Percentiles rank a stretch among this genome's conserved stretches.
Conservation (phyloP, 495 filamentous ascomycete species). For the Penicillium nucicola region DNA sequence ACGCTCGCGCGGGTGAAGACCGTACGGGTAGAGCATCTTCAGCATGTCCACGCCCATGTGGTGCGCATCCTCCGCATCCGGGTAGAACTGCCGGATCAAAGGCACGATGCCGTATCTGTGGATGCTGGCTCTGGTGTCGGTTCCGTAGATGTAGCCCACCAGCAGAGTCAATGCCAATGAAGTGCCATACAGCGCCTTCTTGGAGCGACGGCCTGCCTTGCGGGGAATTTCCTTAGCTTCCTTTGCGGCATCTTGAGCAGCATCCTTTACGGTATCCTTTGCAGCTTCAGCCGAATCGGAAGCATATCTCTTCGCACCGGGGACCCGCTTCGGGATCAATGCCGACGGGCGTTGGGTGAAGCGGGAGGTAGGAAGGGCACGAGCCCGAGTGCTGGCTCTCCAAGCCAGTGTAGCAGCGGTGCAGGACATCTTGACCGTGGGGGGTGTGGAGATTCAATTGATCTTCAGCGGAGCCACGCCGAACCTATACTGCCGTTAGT, state of each 20-base stretch:
- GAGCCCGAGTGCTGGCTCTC: constrained; percentile 28
- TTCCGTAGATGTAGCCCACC: constrained; percentile 71
- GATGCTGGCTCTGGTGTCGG: constrained; percentile 84
- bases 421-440: constrained; percentile 22
- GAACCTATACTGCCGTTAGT: constrained; percentile 13
- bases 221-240: constrained; percentile 34
- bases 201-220: constrained; percentile 31
- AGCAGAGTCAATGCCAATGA: constrained; percentile 48
- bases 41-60: constrained; percentile 67
- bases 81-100: constrained; percentile 63
- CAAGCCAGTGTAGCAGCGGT: constrained; percentile 26
- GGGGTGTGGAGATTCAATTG: constrained; percentile 13
- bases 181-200: constrained; percentile 52
- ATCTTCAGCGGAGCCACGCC: constrained; percentile 15
- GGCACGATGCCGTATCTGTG: constrained; percentile 81
- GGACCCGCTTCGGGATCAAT: constrained; percentile 12
- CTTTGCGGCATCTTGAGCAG: constrained; percentile 17
- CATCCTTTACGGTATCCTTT: constrained; percentile 7
- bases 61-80: constrained; percentile 91
- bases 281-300: constrained; percentile 25
- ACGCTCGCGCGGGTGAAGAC: constrained; percentile 72
- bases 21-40: constrained; percentile 50
- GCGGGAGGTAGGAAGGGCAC: constrained; percentile 22
- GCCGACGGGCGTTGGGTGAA: constrained; percentile 23
- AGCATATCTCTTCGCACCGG: constrained; percentile 25